A percentile compares a stretch with the other conserved stretches of the same genome.
phyloP scores from a whole-genome alignment of 768 basidiomycete genomes.

The Kwoniella heveanensis region DNA sequence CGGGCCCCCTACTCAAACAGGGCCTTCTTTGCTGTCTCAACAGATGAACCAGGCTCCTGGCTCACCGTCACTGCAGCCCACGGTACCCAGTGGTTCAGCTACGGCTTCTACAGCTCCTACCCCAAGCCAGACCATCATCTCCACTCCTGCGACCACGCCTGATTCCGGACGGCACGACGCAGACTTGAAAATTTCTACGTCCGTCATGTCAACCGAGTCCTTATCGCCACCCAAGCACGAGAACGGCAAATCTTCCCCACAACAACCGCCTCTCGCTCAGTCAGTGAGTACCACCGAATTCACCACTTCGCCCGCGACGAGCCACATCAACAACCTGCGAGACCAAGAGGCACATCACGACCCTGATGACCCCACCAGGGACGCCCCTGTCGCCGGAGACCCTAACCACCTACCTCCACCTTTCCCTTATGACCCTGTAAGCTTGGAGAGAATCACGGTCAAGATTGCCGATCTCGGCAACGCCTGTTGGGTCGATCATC shows the following conservation, averaged over 20 bases:
- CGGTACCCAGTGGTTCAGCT: conserved; percentile 19
- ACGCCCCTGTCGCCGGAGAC: conserved; percentile 57
- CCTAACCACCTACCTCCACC: conserved; percentile 58
- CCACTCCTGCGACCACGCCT: conserved; percentile 51
- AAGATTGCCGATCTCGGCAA: conserved; percentile 99
- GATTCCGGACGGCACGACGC: conserved; percentile 30
- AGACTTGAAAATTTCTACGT: conserved; percentile 46
- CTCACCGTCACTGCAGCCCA: conserved; percentile 28
- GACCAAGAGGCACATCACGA: conserved; percentile 48
- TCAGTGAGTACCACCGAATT: conserved; percentile 26
- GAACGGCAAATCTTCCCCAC: conserved; percentile 7
- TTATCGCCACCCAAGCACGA: conserved; percentile 35
- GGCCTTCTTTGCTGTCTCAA: conserved; percentile 74
- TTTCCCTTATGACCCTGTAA: conserved; percentile 54
- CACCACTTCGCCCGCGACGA: conserved; percentile 43
- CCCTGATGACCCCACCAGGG: conserved; percentile 32
- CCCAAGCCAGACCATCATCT: conserved; percentile 34
- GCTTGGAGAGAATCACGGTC: conserved; percentile 71
- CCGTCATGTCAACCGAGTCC: conserved; percentile 48
- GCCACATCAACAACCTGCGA: conserved; percentile 50
- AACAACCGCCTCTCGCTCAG: conserved; percentile 5
- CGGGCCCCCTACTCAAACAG: conserved; percentile 49
- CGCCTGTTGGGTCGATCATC: conserved; percentile 84
- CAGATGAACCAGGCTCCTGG: conserved; percentile 58
- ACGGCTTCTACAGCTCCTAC: conserved; percentile 40